These are phyloP conservation scores for Vararia minispora DNA, from an alignment of 768 basidiomycete species.

Conservation along the genomic window DNA sequence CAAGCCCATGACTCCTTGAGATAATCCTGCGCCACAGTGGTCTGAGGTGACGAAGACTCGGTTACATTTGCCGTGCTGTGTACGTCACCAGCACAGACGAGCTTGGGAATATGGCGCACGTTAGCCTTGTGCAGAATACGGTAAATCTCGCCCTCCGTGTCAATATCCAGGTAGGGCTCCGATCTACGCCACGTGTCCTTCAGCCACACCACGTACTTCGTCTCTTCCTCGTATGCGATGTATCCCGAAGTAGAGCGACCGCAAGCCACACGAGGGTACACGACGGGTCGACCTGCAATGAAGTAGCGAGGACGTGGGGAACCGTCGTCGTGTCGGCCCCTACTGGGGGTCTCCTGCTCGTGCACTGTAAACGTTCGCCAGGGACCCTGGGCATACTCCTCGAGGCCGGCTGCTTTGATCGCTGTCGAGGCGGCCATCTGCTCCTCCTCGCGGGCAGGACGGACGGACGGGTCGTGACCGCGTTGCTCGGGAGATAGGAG, in stretches of 20 bases:
- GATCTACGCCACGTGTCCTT: slow-evolving; percentile 3
- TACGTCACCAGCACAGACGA: background rate
- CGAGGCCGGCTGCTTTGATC: background rate
- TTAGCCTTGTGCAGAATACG: background rate
- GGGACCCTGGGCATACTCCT: background rate
- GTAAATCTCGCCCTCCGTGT: background rate
- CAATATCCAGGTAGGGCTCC: too few relatives aligned
- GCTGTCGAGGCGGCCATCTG: background rate
- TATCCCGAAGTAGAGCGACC: background rate
- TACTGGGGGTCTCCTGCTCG: background rate
- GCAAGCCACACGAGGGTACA: background rate
- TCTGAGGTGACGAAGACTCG: too few relatives aligned
- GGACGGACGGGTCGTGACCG: background rate
- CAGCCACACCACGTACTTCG: background rate
- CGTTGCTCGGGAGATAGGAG: background rate
- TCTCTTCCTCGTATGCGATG: background rate
- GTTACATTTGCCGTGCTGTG: too few relatives aligned
- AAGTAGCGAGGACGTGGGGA: background rate
- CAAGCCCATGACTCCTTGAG: too few relatives aligned
- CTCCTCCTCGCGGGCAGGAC: background rate
- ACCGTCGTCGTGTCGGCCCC: background rate
- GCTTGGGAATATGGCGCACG: background rate
- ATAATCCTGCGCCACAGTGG: too few relatives aligned
- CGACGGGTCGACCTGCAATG: background rate
- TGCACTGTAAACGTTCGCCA: background rate